These are phyloP conservation scores for Syncephalastrum contaminatum DNA, from an alignment of 371 early-diverging fungal species.

Conservation along the genomic window DNA sequence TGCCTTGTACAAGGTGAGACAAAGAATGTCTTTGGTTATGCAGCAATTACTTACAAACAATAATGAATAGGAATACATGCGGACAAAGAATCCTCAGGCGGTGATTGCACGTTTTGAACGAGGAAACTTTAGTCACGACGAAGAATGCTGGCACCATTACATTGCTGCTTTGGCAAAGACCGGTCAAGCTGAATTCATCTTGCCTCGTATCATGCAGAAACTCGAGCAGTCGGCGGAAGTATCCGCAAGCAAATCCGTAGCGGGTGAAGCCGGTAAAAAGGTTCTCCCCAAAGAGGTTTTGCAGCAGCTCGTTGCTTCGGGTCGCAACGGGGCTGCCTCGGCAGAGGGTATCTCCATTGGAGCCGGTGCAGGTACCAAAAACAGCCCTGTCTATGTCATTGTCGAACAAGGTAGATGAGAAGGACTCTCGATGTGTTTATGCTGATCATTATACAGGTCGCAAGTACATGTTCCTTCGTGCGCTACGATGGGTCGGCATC, in stretches of 20 bases:
- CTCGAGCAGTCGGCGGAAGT: slow-evolving; percentile 46
- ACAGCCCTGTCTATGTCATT: slow-evolving; percentile 58
- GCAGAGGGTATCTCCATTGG: slow-evolving; percentile 18
- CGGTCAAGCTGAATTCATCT: slow-evolving; percentile 62
- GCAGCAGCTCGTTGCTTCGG: slow-evolving; percentile 35
- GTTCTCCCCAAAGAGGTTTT: slow-evolving; percentile 28
- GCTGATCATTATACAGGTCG: slow-evolving; percentile 1
- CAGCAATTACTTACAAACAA: too few species aligned
- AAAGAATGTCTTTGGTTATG: neutral
- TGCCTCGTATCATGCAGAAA: slow-evolving; percentile 64
- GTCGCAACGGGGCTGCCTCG: slow-evolving; percentile 15
- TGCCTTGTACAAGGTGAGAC: slow-evolving; percentile 60
- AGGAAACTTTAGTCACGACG: slow-evolving; percentile 61
- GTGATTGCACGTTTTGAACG: slow-evolving; percentile 74
- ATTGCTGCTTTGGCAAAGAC: slow-evolving; percentile 68
- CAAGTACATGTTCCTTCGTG: slow-evolving; percentile 58
- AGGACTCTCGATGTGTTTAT: neutral
- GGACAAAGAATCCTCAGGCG: slow-evolving; percentile 59
- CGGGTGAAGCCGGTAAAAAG: slow-evolving; percentile 11
- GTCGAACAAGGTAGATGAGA: slow-evolving; percentile 49
- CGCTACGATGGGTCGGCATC: slow-evolving; percentile 65
- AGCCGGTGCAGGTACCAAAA: slow-evolving; percentile 39
- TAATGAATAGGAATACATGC: slow-evolving; percentile 57
- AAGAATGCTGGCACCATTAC: slow-evolving; percentile 69
- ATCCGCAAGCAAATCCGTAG: neutral